These are phyloP conservation scores for Cucumis cinereus DNA, from an alignment of 306 rosid species.

Conservation along the genomic window DNA sequence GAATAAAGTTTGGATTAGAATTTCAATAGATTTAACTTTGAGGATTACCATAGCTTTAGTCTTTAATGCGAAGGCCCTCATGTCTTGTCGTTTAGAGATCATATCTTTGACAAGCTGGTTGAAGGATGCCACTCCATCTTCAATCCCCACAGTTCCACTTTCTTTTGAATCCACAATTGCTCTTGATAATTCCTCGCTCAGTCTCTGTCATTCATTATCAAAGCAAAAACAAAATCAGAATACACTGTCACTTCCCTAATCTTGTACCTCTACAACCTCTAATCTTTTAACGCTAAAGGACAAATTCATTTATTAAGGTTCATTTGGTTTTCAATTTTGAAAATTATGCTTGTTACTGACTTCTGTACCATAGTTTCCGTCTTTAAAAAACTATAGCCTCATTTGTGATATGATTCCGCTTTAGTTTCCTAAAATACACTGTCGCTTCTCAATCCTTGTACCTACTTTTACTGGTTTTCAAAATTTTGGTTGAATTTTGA, in stretches of 20 bases:
- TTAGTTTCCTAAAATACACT: no score
- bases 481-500: no score
- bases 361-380: no score
- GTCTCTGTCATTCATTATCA: slow-evolving; percentile 40
- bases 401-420: no score
- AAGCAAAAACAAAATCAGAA: neutral
- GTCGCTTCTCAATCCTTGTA: no score
- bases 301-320: no score
- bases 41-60: slow-evolving; percentile 73
- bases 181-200: slow-evolving; percentile 66
- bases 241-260: neutral
- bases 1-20: neutral
- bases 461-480: no score
- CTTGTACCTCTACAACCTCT: neutral
- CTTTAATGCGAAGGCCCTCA: slow-evolving; percentile 70
- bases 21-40: no score
- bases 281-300: no score
- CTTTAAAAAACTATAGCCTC: no score
- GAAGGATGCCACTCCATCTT: slow-evolving; percentile 46
- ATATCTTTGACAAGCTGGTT: slow-evolving; percentile 68
- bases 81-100: slow-evolving; percentile 45
- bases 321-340: no score
- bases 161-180: slow-evolving; percentile 55
- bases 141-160: slow-evolving; percentile 20
- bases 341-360: no score